Base-by-base conservation (phyloP, 176 grass and related monocot genomes). In the Areca catechu region DNA sequence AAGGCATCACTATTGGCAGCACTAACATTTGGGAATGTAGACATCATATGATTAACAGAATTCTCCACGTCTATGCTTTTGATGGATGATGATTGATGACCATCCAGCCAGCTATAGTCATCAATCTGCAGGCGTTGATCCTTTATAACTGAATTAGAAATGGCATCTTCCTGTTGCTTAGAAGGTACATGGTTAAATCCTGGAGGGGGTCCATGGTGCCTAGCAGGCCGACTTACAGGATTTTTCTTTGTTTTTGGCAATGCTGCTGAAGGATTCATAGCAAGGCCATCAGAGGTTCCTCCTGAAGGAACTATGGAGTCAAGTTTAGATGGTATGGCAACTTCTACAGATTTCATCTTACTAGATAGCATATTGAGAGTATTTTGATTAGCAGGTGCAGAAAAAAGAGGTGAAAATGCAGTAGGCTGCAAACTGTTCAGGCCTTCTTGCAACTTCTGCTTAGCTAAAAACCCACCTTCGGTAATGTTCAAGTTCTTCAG, bases 31-130 rank as follows among this genome's bases (percentile, higher is more conserved):
- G 80, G 73, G 80, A 77, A 52, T 49, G 63, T 24, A 49, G 60
- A 54, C 58, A 54, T 71, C 51, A 66, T 64, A 20, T 77, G 71
- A 22, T 80, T 55, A 61, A 79, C 64, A 60, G 28, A 19, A 4
- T 82, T 62, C 9, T 62, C 49, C 7, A 23, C 34, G 10, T n/a
- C 47, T 28, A 61, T 28, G 16, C 15, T 34, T 54, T 72, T 69
- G 48, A 79, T 74, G 19, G 51, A 17, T 65, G 74, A 75, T 54
- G 74, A 57, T 60, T 69, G 70, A 66, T 79, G 84, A 14, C 63
- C 73, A 79, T 90, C 77, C 29, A 96, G 43, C 82, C 83, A 96
- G 49, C 68, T 78, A 67, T 90, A 90, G 75, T 90, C 80, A 56
- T 87, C 77, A 19, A 85, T 60, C 50, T 86, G 72, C 62, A 67